Evolutionary conservation across 2,329 filamentous ascomycete genomes (phyloP).

Genomic region (Epichloe glyceriae): DNA sequence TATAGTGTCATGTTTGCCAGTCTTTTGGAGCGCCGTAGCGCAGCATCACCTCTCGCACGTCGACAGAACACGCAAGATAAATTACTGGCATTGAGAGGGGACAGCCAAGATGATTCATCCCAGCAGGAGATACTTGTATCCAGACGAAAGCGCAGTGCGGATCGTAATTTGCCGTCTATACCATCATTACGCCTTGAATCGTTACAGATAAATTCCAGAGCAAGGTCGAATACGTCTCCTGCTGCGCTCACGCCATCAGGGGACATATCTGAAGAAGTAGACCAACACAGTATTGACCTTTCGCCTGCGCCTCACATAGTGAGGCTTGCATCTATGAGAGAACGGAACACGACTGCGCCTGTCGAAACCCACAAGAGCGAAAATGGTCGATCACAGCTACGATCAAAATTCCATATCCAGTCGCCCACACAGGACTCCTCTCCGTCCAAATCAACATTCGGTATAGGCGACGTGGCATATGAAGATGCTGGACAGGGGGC

Average conservation of each 20-base stretch:
- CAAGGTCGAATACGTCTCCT: constrained; percentile 43
- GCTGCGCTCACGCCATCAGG: constrained; percentile 32
- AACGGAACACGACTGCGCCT: not conserved
- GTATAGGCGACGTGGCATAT: not conserved
- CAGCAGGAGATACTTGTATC: constrained; percentile 15
- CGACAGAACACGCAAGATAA: constrained; percentile 47
- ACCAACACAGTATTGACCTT: not conserved
- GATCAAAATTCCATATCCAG: constrained; percentile 6
- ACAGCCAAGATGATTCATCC: not conserved
- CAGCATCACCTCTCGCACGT: constrained; percentile 34
- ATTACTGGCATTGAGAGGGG: constrained; percentile 17
- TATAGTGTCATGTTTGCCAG: constrained; percentile 90
- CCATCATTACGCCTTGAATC: constrained; percentile 28
- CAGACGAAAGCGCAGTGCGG: not conserved
- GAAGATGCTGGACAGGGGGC: not conserved
- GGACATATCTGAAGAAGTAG: constrained; percentile 18
- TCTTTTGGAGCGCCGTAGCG: constrained; percentile 41
- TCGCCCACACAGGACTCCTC: constrained; percentile 1
- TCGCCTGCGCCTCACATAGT: constrained; percentile 2
- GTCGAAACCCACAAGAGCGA: not conserved
- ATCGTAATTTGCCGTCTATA: constrained; percentile 16
- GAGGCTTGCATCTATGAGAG: constrained; percentile 2
- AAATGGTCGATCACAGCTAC: not conserved
- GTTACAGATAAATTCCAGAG: constrained; percentile 20
- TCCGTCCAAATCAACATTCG: constrained; percentile 1